Evolutionary conservation across 2,329 filamentous ascomycete genomes (phyloP), one percentile per base, ranked within the genome.

Genomic region (Pseudogymnoascus sp.): DNA sequence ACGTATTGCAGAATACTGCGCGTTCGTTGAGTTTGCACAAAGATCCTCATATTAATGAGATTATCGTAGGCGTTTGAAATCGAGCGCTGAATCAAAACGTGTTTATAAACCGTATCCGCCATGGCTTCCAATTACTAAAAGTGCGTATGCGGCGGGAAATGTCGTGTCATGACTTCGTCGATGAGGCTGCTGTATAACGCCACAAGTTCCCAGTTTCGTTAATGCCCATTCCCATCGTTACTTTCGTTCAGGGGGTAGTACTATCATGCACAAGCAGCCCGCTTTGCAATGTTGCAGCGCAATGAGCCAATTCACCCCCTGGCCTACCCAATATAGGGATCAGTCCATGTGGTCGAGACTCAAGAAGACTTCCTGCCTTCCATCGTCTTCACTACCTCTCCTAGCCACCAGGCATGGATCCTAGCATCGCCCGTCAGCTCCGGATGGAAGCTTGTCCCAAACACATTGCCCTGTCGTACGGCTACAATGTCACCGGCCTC

Each of bases 371-470:
- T 43, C 61, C 33, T 33, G 31, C 19, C 33, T 23, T 68, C 62
- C 21, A 72, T 63, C 43, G 65, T 76, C 52, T 77, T 72, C 59
- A 81, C 70, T 33, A 91, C 89, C 74, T 93, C 84, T 68, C 82
- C 78, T 72, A 99, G 72, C 94, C 94, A 99, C 94, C 94, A 97
- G 4, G 84, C 81, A 75, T 99, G 94, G 71, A 97, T 95, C 62
- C 94, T 83, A 63, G 86, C 79, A 76, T 99, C 94, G 6, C 86
- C 83, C 0, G 93, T 97, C 74, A 99, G 75, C 75, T 99, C 94
- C 0, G 94, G 94, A 70, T 97, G 94, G 72, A 97, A 99, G 71
- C 92, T 97, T 2, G 90, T 97, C 3, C 92, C 94, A 69, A 97
- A 89, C 0, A 96, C 88, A 74, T 97, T 97, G 0, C 89, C 91